Evolutionary conservation across 352 stramenopile species (phyloP).

Genomic region (Phytopythium vexans): DNA sequence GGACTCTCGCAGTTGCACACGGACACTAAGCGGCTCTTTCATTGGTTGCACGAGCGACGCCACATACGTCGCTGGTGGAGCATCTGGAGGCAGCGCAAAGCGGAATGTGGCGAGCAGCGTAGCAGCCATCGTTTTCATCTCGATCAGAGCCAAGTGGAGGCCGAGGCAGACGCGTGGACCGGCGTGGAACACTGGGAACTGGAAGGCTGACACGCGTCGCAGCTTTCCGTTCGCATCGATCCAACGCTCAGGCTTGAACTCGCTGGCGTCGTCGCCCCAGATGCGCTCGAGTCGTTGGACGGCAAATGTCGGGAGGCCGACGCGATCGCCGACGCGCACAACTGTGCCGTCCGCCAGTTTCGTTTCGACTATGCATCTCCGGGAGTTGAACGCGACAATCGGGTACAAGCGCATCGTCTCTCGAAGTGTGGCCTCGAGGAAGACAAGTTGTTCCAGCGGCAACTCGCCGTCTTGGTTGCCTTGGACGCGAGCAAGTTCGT

Average conservation of each 20-base stretch:
- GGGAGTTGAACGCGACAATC: conserved; percentile 32
- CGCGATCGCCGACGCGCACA: conserved; percentile 18
- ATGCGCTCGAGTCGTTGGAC: conserved; percentile 24
- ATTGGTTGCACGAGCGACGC: conserved; percentile 1
- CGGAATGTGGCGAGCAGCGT: conserved; percentile 33
- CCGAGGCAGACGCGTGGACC: conserved; percentile 27
- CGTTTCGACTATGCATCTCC: conserved; percentile 19
- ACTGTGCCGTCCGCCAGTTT: conserved; percentile 25
- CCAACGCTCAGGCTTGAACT: conserved; percentile 67
- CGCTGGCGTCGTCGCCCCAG: conserved; percentile 49
- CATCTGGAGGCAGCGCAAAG: conserved; percentile 10
- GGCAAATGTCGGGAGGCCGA: conserved; percentile 22
- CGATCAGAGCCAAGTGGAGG: conserved; percentile 43
- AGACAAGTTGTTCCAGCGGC: conserved; percentile 20
- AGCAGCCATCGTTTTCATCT: conserved; percentile 37
- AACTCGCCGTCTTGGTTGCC: conserved; percentile 10
- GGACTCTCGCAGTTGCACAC: neutral
- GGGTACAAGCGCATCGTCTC: conserved; percentile 55
- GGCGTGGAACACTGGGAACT: conserved; percentile 32
- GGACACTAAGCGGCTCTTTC: neutral
- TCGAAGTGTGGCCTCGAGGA: conserved; percentile 31
- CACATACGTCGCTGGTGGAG: neutral
- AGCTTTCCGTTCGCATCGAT: conserved; percentile 16
- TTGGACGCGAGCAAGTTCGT: conserved; percentile 23
- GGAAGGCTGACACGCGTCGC: conserved; percentile 20